Conservation (phyloP, 352 stramenopile genomes). For the Hyaloperonospora brassicae region DNA sequence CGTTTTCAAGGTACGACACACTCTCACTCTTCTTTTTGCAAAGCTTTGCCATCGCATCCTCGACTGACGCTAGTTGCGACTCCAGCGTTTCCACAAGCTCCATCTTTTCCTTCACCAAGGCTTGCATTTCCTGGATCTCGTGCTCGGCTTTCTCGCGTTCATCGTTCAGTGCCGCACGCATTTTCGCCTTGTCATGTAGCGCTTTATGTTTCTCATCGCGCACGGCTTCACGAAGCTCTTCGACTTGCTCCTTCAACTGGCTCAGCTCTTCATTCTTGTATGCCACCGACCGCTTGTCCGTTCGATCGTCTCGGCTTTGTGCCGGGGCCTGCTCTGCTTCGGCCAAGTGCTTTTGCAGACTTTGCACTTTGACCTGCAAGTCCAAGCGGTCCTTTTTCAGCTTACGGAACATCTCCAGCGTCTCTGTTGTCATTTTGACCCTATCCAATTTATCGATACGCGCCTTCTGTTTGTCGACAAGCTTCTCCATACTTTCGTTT, state of each 20-base stretch:
- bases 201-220: constrained; percentile 30
- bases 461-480: constrained; percentile 45
- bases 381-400: constrained; percentile 51
- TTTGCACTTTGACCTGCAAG: constrained; percentile 39
- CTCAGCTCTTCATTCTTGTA: constrained; percentile 42
- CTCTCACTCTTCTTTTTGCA: constrained; percentile 29
- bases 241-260: constrained; percentile 31
- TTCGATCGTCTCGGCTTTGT: constrained; percentile 4
- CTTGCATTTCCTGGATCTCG: constrained; percentile 45
- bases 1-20: constrained; percentile 55
- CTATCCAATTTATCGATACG: constrained; percentile 75
- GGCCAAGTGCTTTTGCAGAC: constrained; percentile 27
- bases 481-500: constrained; percentile 38
- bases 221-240: constrained; percentile 33
- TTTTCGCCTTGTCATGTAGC: constrained; percentile 21
- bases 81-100: constrained; percentile 37
- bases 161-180: constrained; percentile 31
- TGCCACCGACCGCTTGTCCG: constrained; percentile 16
- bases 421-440: constrained; percentile 78
- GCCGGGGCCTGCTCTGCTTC: constrained; percentile 16
- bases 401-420: constrained; percentile 57
- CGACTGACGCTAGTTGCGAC: constrained; percentile 21
- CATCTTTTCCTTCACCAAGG: constrained; percentile 39
- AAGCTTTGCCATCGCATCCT: constrained; percentile 22
- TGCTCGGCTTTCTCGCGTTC: constrained; percentile 42